phyloP scores from a whole-genome alignment of 1,284 basidiomycete genomes.

The Blastosporella zonata region DNA sequence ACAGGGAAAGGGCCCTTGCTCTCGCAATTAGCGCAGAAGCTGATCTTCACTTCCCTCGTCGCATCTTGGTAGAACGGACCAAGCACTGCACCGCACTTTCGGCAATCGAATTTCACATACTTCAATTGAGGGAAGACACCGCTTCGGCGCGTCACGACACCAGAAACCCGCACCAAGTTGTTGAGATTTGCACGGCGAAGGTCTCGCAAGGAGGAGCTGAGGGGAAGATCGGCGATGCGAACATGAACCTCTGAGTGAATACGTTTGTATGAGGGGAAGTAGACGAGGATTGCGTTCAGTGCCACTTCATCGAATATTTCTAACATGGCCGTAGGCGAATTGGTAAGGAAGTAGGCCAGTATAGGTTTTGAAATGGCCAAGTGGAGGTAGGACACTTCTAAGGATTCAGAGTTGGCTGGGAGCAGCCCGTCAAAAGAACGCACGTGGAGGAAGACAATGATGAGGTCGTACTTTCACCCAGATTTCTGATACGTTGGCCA shows the following conservation, averaged over 20 bases:
- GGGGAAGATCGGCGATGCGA: slow-evolving; percentile 91
- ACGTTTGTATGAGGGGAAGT: slow-evolving; percentile 94
- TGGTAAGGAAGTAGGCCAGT: slow-evolving; percentile 95
- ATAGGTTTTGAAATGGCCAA: slow-evolving; percentile 90
- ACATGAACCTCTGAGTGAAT: slow-evolving; percentile 99
- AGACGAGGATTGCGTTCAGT: slow-evolving; percentile 89
- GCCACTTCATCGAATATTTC: slow-evolving; percentile 96
- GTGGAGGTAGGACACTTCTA: slow-evolving; percentile 95
- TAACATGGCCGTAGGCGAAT: slow-evolving; percentile 91
- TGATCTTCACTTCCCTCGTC: slow-evolving; percentile 90
- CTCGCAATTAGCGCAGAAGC: slow-evolving; percentile 92
- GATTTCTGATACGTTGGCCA: slow-evolving; percentile 87
- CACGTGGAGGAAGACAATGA: slow-evolving; percentile 14
- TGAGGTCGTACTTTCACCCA: slow-evolving; percentile 82
- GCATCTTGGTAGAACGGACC: slow-evolving; percentile 99
- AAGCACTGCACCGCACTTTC: slow-evolving; percentile 86
- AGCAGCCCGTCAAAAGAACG: slow-evolving; percentile 5
- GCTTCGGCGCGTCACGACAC: slow-evolving; percentile 95
- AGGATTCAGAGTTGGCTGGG: slow-evolving; percentile 91
- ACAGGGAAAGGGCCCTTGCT: slow-evolving; percentile 93
- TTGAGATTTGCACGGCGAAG: slow-evolving; percentile 92
- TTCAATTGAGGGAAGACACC: slow-evolving; percentile 99
- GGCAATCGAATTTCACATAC: slow-evolving; percentile 98
- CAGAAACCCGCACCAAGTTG: slow-evolving; percentile 91
- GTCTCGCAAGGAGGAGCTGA: slow-evolving; percentile 87